Evolutionary conservation across 345 rosid genomes (phyloP).

Genomic region (Eucalyptus tenuipes): DNA sequence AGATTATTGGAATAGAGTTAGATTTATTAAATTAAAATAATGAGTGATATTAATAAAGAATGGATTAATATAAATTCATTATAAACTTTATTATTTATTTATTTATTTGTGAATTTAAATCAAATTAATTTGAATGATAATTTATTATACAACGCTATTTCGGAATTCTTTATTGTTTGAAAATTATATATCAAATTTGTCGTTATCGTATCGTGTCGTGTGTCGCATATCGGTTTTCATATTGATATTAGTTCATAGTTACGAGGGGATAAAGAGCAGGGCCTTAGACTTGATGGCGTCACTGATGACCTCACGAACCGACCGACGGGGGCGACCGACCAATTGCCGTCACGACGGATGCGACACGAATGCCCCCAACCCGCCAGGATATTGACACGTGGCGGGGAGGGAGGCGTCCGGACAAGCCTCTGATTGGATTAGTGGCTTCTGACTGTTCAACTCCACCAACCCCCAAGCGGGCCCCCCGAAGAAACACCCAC

Average conservation of each 20-base stretch:
- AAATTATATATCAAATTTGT: too few species aligned
- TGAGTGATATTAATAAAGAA: too few species aligned
- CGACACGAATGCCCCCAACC: neutral
- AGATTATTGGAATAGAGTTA: too few species aligned
- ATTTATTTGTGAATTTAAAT: too few species aligned
- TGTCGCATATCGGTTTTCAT: too few species aligned
- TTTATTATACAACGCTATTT: accelerated
- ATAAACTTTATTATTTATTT: accelerated
- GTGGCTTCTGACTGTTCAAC: neutral
- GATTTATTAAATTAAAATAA: too few species aligned
- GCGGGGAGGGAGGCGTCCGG: neutral
- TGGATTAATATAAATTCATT: too few species aligned
- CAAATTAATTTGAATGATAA: too few species aligned
- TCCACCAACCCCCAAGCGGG: neutral
- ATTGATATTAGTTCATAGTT: too few species aligned
- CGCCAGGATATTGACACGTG: neutral
- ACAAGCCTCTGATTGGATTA: neutral
- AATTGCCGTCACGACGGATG: neutral
- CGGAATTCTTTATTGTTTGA: accelerated
- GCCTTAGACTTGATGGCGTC: neutral
- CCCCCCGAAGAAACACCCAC: neutral
- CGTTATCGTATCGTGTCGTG: accelerated
- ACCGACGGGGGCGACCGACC: neutral
- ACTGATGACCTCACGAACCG: neutral
- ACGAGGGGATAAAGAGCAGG: neutral